Base-by-base conservation (phyloP, 768 basidiomycete species). In the Hericium alpestre region DNA sequence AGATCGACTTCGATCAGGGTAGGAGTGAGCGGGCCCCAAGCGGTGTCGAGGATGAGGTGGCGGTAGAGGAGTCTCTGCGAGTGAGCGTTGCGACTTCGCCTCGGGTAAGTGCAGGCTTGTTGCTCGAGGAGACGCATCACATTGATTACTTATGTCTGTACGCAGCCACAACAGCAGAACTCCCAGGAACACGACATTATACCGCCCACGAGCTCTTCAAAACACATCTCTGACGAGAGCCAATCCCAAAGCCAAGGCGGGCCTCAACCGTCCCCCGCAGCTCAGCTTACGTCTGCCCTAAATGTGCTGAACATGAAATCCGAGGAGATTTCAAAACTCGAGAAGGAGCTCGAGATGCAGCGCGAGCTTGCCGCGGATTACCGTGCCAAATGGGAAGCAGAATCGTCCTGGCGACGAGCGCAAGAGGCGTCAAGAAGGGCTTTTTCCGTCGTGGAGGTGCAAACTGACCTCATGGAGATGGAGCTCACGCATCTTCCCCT, bases 241-340 rank as follows among this genome's bases (percentile, higher is more conserved):
- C 60, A 56, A 51, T 58, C 38, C 47, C 57, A 55, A 55, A 52
- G 46, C 10, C 56, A 46, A 13, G 37, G 40, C 4, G 20, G 51
- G 12, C 27, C 50, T 20, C 51, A 55, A 7, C 43, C 23, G 18
- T 57, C 60, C 3, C 23, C 55, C 32, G 32, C 50, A 40, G 50
- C 38, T 37, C 61, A 61, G 38, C 61, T 58, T 2, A 54, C 59
- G 6, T 40, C 27, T 38, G 62, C 60, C 10, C 38, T 61, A n/a
- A 38, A 38, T 22, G 57, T 63, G 22, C 55, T 61, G 13, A 54
- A 61, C 48, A 52, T 43, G 38, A 61, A 55, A 18, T 61, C 62
- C 5, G 62, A 61, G 41, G 57, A 61, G 43, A 56, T 56, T 41
- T 52, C 51, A 11, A 55, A 57, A 12, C 57, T 61, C 10, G 55